Evolutionary conservation across 1,284 basidiomycete genomes (phyloP).

Genomic region (Hortiboletus rubellus): DNA sequence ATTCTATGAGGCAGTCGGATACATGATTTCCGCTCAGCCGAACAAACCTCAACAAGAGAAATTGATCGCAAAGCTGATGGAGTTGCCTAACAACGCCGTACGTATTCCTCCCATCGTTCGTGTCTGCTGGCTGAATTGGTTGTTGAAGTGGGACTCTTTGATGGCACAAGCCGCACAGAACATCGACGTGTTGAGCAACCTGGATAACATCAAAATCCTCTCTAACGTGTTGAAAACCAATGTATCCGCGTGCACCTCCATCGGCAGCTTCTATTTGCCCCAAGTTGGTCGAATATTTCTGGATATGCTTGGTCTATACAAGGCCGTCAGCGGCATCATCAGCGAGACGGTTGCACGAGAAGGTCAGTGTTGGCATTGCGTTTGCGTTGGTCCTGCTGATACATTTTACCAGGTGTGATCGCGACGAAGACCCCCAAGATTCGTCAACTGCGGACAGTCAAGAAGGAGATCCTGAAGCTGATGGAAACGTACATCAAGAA

Average conservation of each 20-base stretch:
- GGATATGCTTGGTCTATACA: constrained; percentile 98
- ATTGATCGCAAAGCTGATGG: constrained; percentile 94
- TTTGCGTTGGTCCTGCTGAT: constrained; percentile 2
- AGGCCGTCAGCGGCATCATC: constrained; percentile 97
- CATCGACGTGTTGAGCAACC: constrained; percentile 88
- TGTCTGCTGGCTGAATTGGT: constrained; percentile 4
- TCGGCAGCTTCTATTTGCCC: constrained; percentile 95
- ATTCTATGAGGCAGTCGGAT: constrained; percentile 97
- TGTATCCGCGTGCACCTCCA: constrained; percentile 96
- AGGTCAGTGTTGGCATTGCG: constrained; percentile 47
- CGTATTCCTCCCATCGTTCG: constrained; percentile 31
- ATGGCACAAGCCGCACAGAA: constrained; percentile 96
- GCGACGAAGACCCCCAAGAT: constrained; percentile 99
- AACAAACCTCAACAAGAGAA: constrained; percentile 98
- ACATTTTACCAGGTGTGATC: constrained; percentile 62
- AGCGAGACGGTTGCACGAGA: constrained; percentile 89
- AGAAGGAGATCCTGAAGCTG: constrained; percentile 96
- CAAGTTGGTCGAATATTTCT: constrained; percentile 96
- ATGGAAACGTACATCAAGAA: constrained; percentile 98
- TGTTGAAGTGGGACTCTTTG: constrained; percentile 86
- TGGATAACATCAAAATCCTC: constrained; percentile 97
- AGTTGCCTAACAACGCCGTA: constrained; percentile 94
- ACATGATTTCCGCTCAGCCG: constrained; percentile 99
- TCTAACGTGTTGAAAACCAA: constrained; percentile 99
- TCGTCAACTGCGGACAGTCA: constrained; percentile 92